Base-by-base conservation (phyloP, 1,139 yeast genomes). In the Insectozyma bohioensis region DNA sequence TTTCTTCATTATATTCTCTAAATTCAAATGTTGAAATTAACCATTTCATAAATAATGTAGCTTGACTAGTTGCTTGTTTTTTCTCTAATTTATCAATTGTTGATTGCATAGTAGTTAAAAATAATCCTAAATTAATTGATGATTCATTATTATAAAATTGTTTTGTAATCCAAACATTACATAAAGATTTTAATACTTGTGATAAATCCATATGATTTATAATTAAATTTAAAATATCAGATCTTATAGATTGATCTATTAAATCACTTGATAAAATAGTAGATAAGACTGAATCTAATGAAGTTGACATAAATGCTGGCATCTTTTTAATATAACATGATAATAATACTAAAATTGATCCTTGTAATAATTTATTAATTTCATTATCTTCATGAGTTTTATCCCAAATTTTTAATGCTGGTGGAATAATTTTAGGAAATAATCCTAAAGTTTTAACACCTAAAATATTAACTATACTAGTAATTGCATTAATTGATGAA, bases 361-460 rank as follows among this genome's bases (percentile, higher is more conserved):
- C 65, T 51, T 83, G 88, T 25, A 75, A 50, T 37, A 81, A 56
- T 39, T 54, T 56, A n/a, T 46, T 35, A 12, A 48, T 49, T 28
- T 45, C 56, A 17, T 51, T 58, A 13, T 42, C 56, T 63, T 62
- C 10, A 37, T 36, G 1, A 3, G 65, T 52, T 1, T 47, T 30
- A 26, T 58, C 54, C 66, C 86, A 82, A 29, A 86, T 71, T 24
- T 66, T 61, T 40, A 87, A 69, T 6, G 86, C 69, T 10, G 86
- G 85, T 10, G 92, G 88, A 39, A 92, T 77, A 49, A 90, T 80
- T 56, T 80, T 82, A 20, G 95, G 86, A 68, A 87, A 86, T 50
- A 72, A 77, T 6, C 95, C 94, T 56, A 92, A 83, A 39, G 83
- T 72, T 51, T 87, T 85, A 17, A 95, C 92, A 29, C 98, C 98